Evolutionary conservation across 2,329 filamentous ascomycete species (phyloP).

Genomic region (Stemphylium vesicarium): DNA sequence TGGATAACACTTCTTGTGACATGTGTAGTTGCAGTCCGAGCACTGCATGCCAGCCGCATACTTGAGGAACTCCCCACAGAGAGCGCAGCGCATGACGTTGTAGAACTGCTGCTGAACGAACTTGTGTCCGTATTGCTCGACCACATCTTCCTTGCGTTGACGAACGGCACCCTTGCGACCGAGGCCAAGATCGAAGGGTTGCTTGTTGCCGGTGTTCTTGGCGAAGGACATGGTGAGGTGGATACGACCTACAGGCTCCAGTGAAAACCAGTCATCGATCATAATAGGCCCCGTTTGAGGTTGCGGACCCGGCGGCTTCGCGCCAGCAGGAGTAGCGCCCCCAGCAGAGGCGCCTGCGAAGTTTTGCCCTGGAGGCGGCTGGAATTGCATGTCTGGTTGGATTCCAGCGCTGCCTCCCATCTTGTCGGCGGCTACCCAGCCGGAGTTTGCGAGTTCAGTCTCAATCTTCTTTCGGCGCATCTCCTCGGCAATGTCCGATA

Average conservation of each 20-base stretch:
- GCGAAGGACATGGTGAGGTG: conserved; percentile 90
- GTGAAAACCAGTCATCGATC: conserved; percentile 95
- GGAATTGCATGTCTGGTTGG: conserved; percentile 62
- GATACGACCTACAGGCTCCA: conserved; percentile 92
- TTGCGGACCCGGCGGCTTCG: conserved; percentile 48
- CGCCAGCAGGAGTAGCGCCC: conserved; percentile 47
- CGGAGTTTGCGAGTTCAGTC: conserved; percentile 89
- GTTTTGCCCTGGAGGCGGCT: conserved; percentile 54
- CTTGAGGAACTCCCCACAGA: conserved; percentile 97
- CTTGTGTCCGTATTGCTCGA: conserved; percentile 99
- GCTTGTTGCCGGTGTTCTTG: conserved; percentile 85
- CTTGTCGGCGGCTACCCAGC: conserved; percentile 96
- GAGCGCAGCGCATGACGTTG: conserved; percentile 99
- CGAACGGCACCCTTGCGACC: conserved; percentile 95
- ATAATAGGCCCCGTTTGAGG: conserved; percentile 62
- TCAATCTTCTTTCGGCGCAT: conserved; percentile 98
- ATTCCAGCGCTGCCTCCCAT: conserved; percentile 71
- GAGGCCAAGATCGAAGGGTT: conserved; percentile 85
- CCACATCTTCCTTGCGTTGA: conserved; percentile 96
- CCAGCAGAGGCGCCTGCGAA: conserved; percentile 46
- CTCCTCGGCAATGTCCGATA: conserved; percentile 97
- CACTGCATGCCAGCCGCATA: conserved; percentile 99
- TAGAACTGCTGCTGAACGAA: conserved; percentile 99
- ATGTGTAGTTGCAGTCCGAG: conserved; percentile 99
- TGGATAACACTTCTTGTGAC: conserved; percentile 94